These are phyloP conservation scores for Bonnemaisonia californica DNA, from an alignment of 31 red algal genomes.

Conservation along the genomic window DNA sequence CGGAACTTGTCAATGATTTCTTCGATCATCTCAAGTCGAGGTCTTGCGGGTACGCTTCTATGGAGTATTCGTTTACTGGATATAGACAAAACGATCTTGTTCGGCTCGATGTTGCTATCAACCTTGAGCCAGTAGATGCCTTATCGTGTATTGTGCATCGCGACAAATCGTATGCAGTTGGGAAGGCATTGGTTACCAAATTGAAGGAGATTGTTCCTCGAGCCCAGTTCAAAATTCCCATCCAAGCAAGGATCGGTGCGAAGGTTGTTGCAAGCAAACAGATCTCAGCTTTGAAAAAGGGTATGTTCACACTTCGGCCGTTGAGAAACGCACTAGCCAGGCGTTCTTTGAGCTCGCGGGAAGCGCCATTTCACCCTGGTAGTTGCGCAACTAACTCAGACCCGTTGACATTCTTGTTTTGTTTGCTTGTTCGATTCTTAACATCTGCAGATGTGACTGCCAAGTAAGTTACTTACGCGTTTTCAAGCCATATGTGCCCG, in stretches of 20 bases:
- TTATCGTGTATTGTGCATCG: constrained; percentile 91
- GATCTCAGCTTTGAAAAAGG: constrained; percentile 89
- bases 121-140: constrained; percentile 91
- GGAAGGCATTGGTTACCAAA: constrained; percentile 78
- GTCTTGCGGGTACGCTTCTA: constrained; percentile 93
- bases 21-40: constrained; percentile 96
- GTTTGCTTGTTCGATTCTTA: too few relatives aligned
- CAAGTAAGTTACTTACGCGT: constrained; percentile 55
- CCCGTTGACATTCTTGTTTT: too few relatives aligned
- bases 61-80: constrained; percentile 91
- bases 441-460: constrained; percentile 68
- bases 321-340: too few relatives aligned
- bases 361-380: too few relatives aligned
- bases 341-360: too few relatives aligned
- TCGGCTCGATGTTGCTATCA: constrained; percentile 88
- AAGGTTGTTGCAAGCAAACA: constrained; percentile 90
- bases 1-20: constrained; percentile 97
- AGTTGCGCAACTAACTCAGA: too few relatives aligned
- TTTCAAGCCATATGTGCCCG: too few relatives aligned
- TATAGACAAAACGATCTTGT: constrained; percentile 93
- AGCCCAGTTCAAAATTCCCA: constrained; percentile 93
- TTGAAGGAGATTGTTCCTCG: constrained; percentile 96
- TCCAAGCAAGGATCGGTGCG: constrained; percentile 92
- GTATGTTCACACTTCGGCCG: too few relatives aligned
- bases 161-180: constrained; percentile 78